Evolutionary conservation across 495 filamentous ascomycete species (phyloP).

Genomic region (Chlorociboria aeruginascens): DNA sequence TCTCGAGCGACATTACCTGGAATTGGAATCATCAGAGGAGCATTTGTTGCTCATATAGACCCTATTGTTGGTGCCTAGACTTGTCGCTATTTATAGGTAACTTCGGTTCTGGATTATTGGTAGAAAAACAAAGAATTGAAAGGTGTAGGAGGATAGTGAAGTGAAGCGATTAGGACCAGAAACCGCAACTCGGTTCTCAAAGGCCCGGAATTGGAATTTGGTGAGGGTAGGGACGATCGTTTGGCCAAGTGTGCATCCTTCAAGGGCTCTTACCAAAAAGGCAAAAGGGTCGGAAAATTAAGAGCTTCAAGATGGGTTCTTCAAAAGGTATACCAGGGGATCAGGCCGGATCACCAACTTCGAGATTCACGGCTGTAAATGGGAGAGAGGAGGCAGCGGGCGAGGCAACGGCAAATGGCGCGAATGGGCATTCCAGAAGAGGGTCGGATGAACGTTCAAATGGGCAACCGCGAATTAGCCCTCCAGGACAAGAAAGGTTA

Average conservation of each 20-base stretch:
- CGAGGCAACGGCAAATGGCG: background rate
- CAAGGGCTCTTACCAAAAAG: background rate
- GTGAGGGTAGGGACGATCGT: no score
- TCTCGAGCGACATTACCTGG: no score
- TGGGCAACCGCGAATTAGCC: conserved; percentile 16
- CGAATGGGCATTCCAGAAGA: conserved; percentile 11
- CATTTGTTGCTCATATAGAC: no score
- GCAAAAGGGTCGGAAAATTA: background rate
- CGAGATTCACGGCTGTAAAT: conserved; percentile 20
- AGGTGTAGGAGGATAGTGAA: no score
- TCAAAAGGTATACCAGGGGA: conserved; percentile 1
- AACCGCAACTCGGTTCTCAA: no score
- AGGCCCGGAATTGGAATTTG: no score
- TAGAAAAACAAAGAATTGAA: no score
- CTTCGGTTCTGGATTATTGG: no score
- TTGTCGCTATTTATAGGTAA: no score
- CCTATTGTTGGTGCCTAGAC: no score
- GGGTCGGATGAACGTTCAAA: conserved; percentile 17
- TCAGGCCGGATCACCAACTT: conserved; percentile 13
- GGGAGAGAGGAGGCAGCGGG: conserved; percentile 10
- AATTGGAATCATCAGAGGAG: no score
- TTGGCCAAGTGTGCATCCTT: background rate
- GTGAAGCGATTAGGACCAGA: no score
- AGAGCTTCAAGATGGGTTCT: conserved; percentile 3
- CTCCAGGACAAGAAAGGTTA: conserved; percentile 20